A percentile compares a stretch with the other conserved stretches of the same genome.
Evolutionary conservation across 2,329 filamentous ascomycete genomes (phyloP).

Genomic region (Pseudogymnoascus sp.): DNA sequence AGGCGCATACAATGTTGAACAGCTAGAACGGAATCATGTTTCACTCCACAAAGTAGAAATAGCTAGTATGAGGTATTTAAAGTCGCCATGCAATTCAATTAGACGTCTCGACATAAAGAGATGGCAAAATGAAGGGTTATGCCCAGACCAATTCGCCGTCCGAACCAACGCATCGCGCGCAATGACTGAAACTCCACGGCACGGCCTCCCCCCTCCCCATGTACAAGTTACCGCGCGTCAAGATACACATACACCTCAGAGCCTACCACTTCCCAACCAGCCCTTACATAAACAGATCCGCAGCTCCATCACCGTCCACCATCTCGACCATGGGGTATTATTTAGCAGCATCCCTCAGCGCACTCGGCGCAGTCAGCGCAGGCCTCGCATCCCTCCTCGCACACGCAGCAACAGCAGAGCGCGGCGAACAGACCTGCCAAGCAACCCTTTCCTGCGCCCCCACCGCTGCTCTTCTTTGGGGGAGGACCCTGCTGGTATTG

Average conservation of each 20-base stretch:
- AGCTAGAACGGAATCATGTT: neutral
- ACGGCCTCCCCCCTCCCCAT: neutral
- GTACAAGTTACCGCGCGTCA: neutral
- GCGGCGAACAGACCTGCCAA: slow-evolving; percentile 39
- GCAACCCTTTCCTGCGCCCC: slow-evolving; percentile 33
- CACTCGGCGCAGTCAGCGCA: slow-evolving; percentile 35
- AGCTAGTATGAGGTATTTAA: neutral
- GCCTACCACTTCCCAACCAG: neutral
- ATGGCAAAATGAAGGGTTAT: neutral
- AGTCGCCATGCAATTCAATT: neutral
- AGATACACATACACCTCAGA: neutral
- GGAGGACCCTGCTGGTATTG: slow-evolving; percentile 38
- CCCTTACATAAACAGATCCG: neutral
- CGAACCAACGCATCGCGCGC: neutral
- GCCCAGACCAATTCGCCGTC: neutral
- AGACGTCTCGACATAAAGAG: neutral
- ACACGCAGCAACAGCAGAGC: slow-evolving; percentile 43
- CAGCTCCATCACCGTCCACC: neutral
- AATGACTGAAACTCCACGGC: neutral
- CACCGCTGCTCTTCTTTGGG: slow-evolving; percentile 28
- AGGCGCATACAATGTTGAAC: neutral
- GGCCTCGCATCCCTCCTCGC: slow-evolving; percentile 42
- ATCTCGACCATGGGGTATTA: neutral
- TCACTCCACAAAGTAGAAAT: neutral
- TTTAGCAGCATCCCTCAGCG: slow-evolving; percentile 24